Percentiles rank a stretch among this genome's conserved stretches.
Conservation (phyloP, 331 rosid genomes). For the Erythrophleum ivorense region DNA sequence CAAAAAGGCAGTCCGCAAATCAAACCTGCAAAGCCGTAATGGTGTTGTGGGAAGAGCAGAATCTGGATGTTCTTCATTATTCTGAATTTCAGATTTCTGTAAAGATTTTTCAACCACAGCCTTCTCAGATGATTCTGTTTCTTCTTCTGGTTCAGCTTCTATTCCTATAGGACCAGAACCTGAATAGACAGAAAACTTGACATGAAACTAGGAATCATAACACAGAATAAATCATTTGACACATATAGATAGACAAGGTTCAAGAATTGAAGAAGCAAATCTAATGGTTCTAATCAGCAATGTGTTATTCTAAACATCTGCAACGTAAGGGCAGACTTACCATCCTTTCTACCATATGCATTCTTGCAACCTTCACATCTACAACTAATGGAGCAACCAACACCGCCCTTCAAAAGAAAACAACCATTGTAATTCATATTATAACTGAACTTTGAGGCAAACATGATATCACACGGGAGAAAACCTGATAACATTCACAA, state of each 20-base stretch:
- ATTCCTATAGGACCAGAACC: constrained; percentile 57
- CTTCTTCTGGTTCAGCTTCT: constrained; percentile 72
- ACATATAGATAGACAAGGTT: not conserved
- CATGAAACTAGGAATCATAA: not conserved
- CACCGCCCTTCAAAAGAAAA: constrained; percentile 74
- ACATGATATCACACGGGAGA: constrained; percentile 18
- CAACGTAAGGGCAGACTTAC: constrained; percentile 52
- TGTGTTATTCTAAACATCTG: constrained; percentile 6
- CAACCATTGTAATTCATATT: constrained; percentile 43
- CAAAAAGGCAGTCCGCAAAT: constrained; percentile 28
- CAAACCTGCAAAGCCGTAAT: constrained; percentile 67
- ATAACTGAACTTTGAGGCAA: constrained; percentile 20
- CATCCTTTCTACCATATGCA: constrained; percentile 82
- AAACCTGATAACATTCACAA: constrained; percentile 95
- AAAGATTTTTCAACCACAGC: constrained; percentile 51
- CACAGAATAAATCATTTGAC: constrained; percentile 13
- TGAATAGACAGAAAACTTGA: constrained; percentile 37
- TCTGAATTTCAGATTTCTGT: constrained; percentile 54
- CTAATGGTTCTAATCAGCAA: constrained; percentile 6
- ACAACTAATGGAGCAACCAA: constrained; percentile 88
- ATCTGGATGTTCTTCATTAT: constrained; percentile 62
- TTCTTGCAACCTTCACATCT: constrained; percentile 94
- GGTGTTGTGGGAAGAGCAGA: constrained; percentile 68
- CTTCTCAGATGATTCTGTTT: constrained; percentile 62
- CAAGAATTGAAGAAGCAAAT: not conserved